Base-by-base conservation (phyloP, 768 basidiomycete species). In the Tylopilus subfusipes region DNA sequence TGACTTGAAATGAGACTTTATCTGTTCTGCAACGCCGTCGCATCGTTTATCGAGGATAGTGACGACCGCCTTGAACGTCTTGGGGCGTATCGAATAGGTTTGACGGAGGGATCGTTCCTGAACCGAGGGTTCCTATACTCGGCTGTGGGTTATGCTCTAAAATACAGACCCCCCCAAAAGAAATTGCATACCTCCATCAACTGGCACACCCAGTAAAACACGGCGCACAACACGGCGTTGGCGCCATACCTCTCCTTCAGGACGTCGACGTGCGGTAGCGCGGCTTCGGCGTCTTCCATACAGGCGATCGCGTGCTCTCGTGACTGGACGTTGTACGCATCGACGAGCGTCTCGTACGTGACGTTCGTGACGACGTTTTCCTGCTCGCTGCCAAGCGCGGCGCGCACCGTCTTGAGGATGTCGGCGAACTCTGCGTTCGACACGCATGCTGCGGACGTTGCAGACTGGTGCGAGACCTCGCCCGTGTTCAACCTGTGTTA, bases 131-230 rank as follows among this genome's bases (percentile, higher is more conserved):
- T 68, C 58, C 69, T 71, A 48, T 24, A 25, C 19, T 22, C 4
- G 11, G 38, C 24, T 38, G 2, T 48, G 22, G 18, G 10, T 22
- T 3, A 29, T 3, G 1, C 7, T 9, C 13, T 22, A 43, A 4
- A 22, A 36, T 2, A 18, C 7, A 25, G 4, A 22, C 34, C n/a
- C n/a, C n/a, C n/a, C n/a, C 29, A 0, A 5, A n/a, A 30, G 10
- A 1, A 11, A 45, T 0, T n/a, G 11, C 48, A 43, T 39, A 79
- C 79, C 62, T 74, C 73, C 30, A 73, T 63, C 34, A 72, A 43
- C 38, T 72, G 71, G 46, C 70, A 77, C 3, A 75, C 69, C 80
- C 80, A 82, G 49, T 70, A 75, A 60, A 79, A 82, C 4, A 80
- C 61, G 4, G 72, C 73, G 42, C 72, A 75, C 38, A 61, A 70